Base-by-base conservation (phyloP, 75 land plant species). In the Isoetes taiwanensis region DNA sequence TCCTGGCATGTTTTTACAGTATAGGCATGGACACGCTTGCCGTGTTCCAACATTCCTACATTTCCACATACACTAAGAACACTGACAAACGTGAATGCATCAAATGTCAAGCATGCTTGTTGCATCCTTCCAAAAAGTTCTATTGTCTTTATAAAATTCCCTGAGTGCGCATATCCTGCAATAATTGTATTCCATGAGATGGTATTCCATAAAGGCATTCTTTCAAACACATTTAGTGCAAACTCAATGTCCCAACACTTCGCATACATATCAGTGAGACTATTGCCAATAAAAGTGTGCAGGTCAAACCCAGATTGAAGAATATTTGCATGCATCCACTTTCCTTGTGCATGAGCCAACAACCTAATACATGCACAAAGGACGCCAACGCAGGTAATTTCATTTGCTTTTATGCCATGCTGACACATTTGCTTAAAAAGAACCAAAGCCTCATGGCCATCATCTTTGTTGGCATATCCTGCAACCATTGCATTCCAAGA, bases 231-330 rank as follows among this genome's bases (percentile, higher is more conserved):
- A 12, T 61, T 25, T 3, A 32, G 29, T 12, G 64, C 64, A 40
- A 9, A 50, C 35, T 29, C 42, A 57, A 75, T 20, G 43, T 67
- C 40, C 29, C 78, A 78, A 55, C 78, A 79, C 55, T 79, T 79
- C 2, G 64, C 75, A 72, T 79, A 79, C 78, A 71, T 57, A 54
- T 75, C 81, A 38, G 74, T 67, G n/a, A 79, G 41, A 38, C 74
- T 64, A 64, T 74, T 75, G 52, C 62, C 75, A 21, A 76, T 37
- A 53, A 72, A n/a, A n/a, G n/a, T n/a, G n/a, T n/a, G n/a, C n/a
- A n/a, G n/a, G n/a, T n/a, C n/a, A n/a, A n/a, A n/a, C n/a, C n/a
- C n/a, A n/a, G n/a, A n/a, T n/a, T n/a, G n/a, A n/a, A n/a, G n/a
- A n/a, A n/a, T n/a, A n/a, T n/a, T n/a, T n/a, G n/a, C n/a, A n/a